Conservation (phyloP, 2,329 filamentous ascomycete species). For the Cladosporium sp. region DNA sequence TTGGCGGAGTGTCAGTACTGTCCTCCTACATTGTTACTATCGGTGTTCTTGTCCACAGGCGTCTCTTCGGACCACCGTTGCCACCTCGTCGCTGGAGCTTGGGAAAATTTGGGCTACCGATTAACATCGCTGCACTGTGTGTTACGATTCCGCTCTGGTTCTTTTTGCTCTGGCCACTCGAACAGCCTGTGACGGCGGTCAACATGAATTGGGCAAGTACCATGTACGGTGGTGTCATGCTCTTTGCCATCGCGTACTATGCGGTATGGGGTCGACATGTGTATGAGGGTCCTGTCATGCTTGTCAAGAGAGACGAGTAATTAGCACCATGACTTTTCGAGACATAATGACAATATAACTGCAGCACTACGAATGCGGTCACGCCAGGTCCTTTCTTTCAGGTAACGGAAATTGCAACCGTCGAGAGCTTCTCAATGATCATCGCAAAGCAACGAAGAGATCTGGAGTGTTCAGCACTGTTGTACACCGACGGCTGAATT, state of each 20-base stretch:
- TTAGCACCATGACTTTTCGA: background rate
- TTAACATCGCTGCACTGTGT: constrained; percentile 23
- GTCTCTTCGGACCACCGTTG: constrained; percentile 17
- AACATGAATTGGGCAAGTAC: constrained; percentile 18
- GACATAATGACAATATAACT: background rate
- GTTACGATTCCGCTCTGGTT: constrained; percentile 26
- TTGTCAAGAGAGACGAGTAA: constrained; percentile 17
- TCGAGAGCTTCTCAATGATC: background rate
- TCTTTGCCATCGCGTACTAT: constrained; percentile 24
- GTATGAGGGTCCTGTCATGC: constrained; percentile 24
- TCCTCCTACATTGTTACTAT: constrained; percentile 23
- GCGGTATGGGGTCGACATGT: constrained; percentile 22
- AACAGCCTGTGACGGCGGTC: constrained; percentile 4
- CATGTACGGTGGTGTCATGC: constrained; percentile 21
- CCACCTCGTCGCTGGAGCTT: constrained; percentile 22
- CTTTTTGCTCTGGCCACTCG: constrained; percentile 29
- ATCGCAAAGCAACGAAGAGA: background rate
- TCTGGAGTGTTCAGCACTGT: background rate
- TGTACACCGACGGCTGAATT: background rate
- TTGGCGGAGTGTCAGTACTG: constrained; percentile 21
- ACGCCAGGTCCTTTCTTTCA: background rate
- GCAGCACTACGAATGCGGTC: background rate
- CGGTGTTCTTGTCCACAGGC: constrained; percentile 22
- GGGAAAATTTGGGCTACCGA: constrained; percentile 25
- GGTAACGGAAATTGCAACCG: background rate